Conservation (phyloP, 805 yeast species). For the Cyberlindnera veronae region DNA sequence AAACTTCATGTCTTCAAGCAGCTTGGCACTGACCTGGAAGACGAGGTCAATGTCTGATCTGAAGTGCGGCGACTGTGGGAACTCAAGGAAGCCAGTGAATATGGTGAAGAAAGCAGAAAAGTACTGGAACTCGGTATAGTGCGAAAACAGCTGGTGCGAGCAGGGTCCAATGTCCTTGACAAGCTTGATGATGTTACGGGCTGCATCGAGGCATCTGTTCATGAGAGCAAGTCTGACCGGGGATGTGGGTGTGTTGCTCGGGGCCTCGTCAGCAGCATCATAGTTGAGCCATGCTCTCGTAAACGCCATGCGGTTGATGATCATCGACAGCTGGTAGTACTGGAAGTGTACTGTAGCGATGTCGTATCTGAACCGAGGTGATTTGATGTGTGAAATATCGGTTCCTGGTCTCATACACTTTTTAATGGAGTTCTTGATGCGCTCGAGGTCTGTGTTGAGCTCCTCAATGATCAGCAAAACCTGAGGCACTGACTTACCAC, state of each 20-base stretch:
- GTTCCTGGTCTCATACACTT: slow-evolving; percentile 12
- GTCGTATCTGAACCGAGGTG: slow-evolving; percentile 9
- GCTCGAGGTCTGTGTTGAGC: slow-evolving; percentile 18
- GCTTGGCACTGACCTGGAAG: slow-evolving; percentile 3
- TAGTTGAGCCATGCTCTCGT: slow-evolving; percentile 25
- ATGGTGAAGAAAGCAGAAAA: slow-evolving; percentile 26
- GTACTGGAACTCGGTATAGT: slow-evolving; percentile 18
- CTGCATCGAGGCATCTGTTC: slow-evolving; percentile 19
- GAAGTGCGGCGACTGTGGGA: slow-evolving; percentile 15
- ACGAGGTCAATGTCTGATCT: slow-evolving; percentile 18
- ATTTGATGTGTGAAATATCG: slow-evolving; percentile 4
- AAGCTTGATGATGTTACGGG: slow-evolving; percentile 18
- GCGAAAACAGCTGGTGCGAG: slow-evolving; percentile 12
- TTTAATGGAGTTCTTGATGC: slow-evolving; percentile 12
- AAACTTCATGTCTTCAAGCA: slow-evolving; percentile 6
- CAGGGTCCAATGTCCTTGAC: slow-evolving; percentile 4
- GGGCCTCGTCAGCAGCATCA: slow-evolving; percentile 10
- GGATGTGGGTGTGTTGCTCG: slow-evolving; percentile 9
- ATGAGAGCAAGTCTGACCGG: slow-evolving; percentile 20
- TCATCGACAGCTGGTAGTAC: slow-evolving; percentile 19
- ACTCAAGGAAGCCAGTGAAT: slow-evolving; percentile 23
- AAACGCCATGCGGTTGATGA: slow-evolving; percentile 28
- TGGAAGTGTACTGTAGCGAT: slow-evolving; percentile 19
- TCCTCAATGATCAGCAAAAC: slow-evolving; percentile 17
- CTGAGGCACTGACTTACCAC: slow-evolving; percentile 16